A percentile compares a stretch with the other conserved stretches of the same genome.
phyloP scores from a whole-genome alignment of 139 green algal species.

The Pedinophyceae sp. region DNA sequence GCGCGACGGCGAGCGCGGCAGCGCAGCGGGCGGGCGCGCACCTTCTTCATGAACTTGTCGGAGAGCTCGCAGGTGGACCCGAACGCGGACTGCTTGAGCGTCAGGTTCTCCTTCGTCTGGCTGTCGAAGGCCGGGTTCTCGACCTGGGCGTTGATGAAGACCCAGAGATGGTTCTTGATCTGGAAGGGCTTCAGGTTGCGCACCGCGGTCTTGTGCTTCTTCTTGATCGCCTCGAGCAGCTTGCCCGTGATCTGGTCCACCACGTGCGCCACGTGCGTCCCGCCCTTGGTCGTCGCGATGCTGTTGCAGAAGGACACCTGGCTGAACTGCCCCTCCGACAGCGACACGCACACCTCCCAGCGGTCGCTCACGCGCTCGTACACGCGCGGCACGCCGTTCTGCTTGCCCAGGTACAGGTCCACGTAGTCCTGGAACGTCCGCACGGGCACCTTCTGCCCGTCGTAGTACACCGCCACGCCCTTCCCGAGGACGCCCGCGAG shows the following conservation, averaged over 20 bases:
- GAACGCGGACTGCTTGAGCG: slow-evolving; percentile 66
- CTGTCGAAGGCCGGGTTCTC: slow-evolving; percentile 98
- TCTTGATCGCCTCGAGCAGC: slow-evolving; percentile 69
- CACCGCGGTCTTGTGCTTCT: slow-evolving; percentile 82
- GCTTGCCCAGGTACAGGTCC: slow-evolving; percentile 73
- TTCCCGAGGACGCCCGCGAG: slow-evolving; percentile 86
- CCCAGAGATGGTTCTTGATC: slow-evolving; percentile 94
- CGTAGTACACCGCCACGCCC: slow-evolving; percentile 77
- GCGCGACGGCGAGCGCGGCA: too few species aligned
- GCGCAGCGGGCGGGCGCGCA: slow-evolving; percentile 14
- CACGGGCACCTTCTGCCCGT: slow-evolving; percentile 60
- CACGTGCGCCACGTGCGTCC: slow-evolving; percentile 90
- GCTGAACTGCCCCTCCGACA: slow-evolving; percentile 53
- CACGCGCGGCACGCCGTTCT: slow-evolving; percentile 38
- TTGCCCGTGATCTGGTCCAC: slow-evolving; percentile 73
- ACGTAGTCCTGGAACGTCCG: slow-evolving; percentile 92
- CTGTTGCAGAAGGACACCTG: slow-evolving; percentile 97
- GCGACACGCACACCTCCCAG: slow-evolving; percentile 84
- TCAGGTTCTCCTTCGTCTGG: slow-evolving; percentile 97
- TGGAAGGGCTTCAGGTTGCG: slow-evolving; percentile 79
- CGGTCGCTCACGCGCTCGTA: slow-evolving; percentile 79
- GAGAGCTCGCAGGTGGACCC: slow-evolving; percentile 83
- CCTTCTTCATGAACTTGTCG: slow-evolving; percentile 77
- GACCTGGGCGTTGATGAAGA: slow-evolving; percentile 94
- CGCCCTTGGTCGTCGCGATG: slow-evolving; percentile 91